phyloP scores from a whole-genome alignment of 306 rosid species.

The Malus fusca region DNA sequence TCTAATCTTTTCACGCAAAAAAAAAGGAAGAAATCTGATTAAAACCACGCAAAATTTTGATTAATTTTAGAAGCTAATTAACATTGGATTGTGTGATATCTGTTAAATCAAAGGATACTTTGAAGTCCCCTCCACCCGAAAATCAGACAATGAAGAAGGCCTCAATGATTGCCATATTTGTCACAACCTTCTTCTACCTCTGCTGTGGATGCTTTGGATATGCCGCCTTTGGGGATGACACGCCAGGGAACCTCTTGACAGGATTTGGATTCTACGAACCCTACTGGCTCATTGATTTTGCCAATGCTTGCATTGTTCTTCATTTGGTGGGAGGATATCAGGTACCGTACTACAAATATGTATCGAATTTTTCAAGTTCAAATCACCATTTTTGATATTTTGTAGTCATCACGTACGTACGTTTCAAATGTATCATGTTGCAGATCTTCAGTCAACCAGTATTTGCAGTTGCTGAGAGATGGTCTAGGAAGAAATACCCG shows the following conservation, averaged over 20 bases:
- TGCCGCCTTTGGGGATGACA: constrained; percentile 73
- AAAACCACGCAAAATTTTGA: neutral
- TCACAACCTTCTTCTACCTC: constrained; percentile 78
- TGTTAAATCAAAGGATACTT: constrained; percentile 55
- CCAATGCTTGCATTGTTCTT: constrained; percentile 77
- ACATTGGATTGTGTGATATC: neutral
- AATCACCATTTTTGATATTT: neutral
- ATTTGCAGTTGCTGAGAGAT: constrained; percentile 53
- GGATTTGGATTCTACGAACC: constrained; percentile 83
- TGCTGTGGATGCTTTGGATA: constrained; percentile 85
- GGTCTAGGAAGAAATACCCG: constrained; percentile 49
- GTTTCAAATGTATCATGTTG: neutral
- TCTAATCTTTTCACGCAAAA: neutral
- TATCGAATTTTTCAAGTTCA: neutral
- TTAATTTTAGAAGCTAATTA: neutral
- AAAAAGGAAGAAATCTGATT: neutral
- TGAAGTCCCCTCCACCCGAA: constrained; percentile 76
- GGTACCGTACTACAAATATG: constrained; percentile 28
- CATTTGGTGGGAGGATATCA: constrained; percentile 91
- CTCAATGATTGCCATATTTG: constrained; percentile 35
- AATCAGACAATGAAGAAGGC: constrained; percentile 80
- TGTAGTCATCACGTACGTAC: neutral
- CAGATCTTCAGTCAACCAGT: constrained; percentile 67
- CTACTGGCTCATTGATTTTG: constrained; percentile 75
- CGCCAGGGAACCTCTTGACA: constrained; percentile 83